Evolutionary conservation across 352 stramenopile species (phyloP).

Genomic region (Phytopythium oedochilum): DNA sequence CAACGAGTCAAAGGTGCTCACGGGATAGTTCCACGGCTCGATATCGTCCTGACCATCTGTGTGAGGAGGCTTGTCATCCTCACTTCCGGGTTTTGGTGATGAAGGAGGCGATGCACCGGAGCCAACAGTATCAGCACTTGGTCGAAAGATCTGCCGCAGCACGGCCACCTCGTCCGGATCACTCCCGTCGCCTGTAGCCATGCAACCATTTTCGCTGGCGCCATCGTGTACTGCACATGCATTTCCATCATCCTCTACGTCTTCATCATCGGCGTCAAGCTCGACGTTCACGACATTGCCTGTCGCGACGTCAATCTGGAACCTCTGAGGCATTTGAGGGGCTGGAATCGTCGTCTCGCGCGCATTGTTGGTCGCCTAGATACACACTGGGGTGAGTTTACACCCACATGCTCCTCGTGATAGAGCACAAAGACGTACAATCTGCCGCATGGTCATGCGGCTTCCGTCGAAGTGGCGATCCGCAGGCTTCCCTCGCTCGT

Average conservation of each 20-base stretch:
- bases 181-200: neutral
- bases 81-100: neutral
- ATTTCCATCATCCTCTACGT: no score
- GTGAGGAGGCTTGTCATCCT: neutral
- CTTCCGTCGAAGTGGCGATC: conserved; percentile 47
- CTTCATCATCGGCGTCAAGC: neutral
- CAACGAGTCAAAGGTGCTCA: conserved; percentile 58
- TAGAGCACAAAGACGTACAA: conserved; percentile 14
- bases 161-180: conserved; percentile 15
- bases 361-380: conserved; percentile 33
- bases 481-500: neutral
- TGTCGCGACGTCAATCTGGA: conserved; percentile 53
- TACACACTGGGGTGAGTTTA: neutral
- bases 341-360: conserved; percentile 34
- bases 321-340: conserved; percentile 31
- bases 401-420: neutral
- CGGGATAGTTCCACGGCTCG: conserved; percentile 58
- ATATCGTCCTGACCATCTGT: conserved; percentile 10
- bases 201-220: neutral
- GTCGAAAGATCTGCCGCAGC: conserved; percentile 22
- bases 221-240: neutral
- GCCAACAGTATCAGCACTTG: neutral
- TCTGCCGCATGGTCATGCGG: conserved; percentile 60
- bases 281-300: conserved; percentile 17
- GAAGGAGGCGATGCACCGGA: neutral